Evolutionary conservation across 768 basidiomycete genomes (phyloP).

Genomic region (Leucosporidium yakuticum): DNA sequence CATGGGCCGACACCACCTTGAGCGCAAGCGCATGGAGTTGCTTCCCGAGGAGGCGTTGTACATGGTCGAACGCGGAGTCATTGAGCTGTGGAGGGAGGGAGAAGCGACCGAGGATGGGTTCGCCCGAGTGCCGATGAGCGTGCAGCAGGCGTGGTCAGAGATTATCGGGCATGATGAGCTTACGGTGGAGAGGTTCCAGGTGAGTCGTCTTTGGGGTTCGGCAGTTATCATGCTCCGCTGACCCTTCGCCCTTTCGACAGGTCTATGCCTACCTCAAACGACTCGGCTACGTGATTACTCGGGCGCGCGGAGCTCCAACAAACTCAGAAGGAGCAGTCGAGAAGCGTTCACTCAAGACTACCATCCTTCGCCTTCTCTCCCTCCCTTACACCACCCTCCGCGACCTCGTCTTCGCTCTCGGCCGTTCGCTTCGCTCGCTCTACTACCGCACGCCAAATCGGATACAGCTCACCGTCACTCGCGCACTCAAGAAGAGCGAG

Average conservation of each 20-base stretch:
- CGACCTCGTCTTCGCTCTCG: slow-evolving; percentile 43
- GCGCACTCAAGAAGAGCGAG: slow-evolving; percentile 9
- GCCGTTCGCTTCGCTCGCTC: slow-evolving; percentile 48
- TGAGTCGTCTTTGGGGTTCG: slow-evolving; percentile 41
- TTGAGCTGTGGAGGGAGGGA: slow-evolving; percentile 70
- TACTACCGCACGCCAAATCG: not conserved
- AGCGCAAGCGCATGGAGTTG: slow-evolving; percentile 65
- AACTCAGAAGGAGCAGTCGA: not conserved
- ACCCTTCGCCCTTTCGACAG: slow-evolving; percentile 47
- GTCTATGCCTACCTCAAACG: slow-evolving; percentile 88
- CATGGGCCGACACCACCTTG: slow-evolving; percentile 61
- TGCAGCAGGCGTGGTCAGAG: slow-evolving; percentile 79
- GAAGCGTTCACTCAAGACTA: not conserved
- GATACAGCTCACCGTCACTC: not conserved
- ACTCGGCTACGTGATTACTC: slow-evolving; percentile 79
- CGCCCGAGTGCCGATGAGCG: slow-evolving; percentile 62
- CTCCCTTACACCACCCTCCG: slow-evolving; percentile 43
- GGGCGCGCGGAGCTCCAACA: slow-evolving; percentile 47
- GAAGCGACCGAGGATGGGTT: slow-evolving; percentile 5
- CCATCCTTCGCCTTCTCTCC: slow-evolving; percentile 40
- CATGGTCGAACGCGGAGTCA: slow-evolving; percentile 78
- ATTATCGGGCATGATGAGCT: slow-evolving; percentile 75
- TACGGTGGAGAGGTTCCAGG: slow-evolving; percentile 83
- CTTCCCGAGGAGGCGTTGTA: slow-evolving; percentile 94
- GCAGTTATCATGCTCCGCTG: not conserved